Conservation (phyloP, 2,329 filamentous ascomycete species). For the Venturia asperata region DNA sequence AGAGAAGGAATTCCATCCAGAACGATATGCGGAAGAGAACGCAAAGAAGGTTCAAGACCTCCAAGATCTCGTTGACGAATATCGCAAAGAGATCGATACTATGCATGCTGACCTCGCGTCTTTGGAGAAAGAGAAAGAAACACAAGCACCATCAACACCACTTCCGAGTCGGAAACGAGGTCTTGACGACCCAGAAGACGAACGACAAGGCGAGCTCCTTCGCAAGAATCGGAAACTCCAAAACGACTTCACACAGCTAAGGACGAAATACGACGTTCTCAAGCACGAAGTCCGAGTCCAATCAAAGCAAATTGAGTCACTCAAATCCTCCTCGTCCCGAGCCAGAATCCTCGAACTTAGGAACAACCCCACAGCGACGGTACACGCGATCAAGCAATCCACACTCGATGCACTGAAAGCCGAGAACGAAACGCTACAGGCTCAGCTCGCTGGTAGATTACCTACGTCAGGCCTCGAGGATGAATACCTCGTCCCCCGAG, state of each 20-base stretch:
- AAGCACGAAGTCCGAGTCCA: conserved; percentile 68
- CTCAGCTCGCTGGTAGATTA: conserved; percentile 48
- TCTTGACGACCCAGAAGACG: conserved; percentile 48
- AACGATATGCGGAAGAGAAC: conserved; percentile 69
- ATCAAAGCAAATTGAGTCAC: conserved; percentile 62
- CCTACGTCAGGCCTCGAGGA: conserved; percentile 26
- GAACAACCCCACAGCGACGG: conserved; percentile 84
- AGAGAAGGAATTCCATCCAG: conserved; percentile 76
- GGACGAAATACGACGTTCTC: conserved; percentile 63
- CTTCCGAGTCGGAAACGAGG: conserved; percentile 53
- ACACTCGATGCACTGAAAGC: conserved; percentile 70
- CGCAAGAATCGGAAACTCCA: conserved; percentile 84
- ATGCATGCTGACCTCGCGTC: conserved; percentile 68
- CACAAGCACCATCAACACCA: conserved; percentile 32
- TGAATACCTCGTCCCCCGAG: conserved; percentile 62
- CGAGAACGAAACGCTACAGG: conserved; percentile 77
- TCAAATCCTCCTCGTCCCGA: conserved; percentile 57
- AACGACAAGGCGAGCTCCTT: conserved; percentile 73
- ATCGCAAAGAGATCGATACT: conserved; percentile 70
- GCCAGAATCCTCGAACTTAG: conserved; percentile 80
- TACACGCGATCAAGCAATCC: conserved; percentile 73
- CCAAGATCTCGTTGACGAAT: conserved; percentile 78
- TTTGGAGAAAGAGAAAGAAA: conserved; percentile 44
- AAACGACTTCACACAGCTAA: conserved; percentile 62
- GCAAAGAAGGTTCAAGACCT: conserved; percentile 69